Evolutionary conservation across 345 rosid genomes (phyloP).

Genomic region (Citrus trifoliata): DNA sequence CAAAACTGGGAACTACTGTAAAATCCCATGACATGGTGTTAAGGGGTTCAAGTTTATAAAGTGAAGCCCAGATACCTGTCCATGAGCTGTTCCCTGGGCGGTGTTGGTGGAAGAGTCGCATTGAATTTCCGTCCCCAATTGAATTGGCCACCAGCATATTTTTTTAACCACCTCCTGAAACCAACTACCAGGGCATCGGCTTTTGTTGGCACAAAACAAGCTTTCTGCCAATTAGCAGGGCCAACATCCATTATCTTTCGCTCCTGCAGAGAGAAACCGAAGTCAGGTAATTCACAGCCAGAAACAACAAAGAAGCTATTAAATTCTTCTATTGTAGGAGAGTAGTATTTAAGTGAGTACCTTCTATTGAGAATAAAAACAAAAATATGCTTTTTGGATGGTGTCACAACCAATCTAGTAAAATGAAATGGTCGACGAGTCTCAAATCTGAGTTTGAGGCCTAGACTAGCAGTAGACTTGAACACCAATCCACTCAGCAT

Average conservation of each 20-base stretch:
- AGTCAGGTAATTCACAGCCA: neutral
- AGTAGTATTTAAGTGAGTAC: neutral
- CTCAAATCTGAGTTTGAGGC: too few relatives aligned
- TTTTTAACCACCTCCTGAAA: constrained; percentile 79
- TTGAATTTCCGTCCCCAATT: constrained; percentile 73
- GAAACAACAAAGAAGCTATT: neutral
- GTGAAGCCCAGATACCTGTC: constrained; percentile 37
- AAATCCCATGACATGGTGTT: neutral
- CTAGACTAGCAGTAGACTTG: neutral
- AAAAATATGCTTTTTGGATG: neutral
- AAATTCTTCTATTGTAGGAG: neutral
- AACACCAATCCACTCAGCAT: neutral
- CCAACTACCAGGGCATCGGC: constrained; percentile 71
- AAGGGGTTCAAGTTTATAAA: neutral
- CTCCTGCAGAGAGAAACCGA: constrained; percentile 45
- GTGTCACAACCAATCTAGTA: too few relatives aligned
- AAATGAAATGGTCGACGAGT: too few relatives aligned
- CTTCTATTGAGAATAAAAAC: neutral
- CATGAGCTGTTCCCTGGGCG: constrained; percentile 71
- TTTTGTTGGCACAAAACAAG: constrained; percentile 77
- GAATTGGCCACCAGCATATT: constrained; percentile 54
- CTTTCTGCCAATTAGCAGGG: constrained; percentile 74
- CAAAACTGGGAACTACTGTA: neutral
- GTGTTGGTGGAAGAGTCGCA: constrained; percentile 66
- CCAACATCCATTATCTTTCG: constrained; percentile 72